A percentile compares a stretch with the other conserved stretches of the same genome.
Conservation (phyloP, 306 rosid genomes). For the Betula pendula region DNA sequence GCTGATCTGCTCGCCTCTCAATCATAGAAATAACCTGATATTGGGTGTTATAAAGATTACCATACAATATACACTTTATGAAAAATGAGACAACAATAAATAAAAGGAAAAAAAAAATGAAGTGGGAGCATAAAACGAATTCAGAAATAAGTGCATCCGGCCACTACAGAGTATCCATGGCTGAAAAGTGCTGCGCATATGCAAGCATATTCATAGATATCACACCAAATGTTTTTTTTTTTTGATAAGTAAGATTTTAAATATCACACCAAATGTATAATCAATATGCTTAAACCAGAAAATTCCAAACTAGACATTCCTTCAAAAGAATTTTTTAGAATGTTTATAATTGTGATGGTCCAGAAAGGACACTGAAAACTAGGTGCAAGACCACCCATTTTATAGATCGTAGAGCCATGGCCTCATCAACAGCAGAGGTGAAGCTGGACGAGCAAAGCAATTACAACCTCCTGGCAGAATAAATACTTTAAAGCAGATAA, state of each 20-base stretch:
- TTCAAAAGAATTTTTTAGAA: background rate
- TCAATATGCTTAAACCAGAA: slow-evolving; percentile 2
- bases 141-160: background rate
- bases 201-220: background rate
- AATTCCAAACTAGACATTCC: background rate
- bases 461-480: background rate
- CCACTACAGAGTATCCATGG: background rate
- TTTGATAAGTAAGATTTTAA: no score
- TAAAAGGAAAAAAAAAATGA: background rate
- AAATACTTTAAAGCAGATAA: background rate
- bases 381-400: background rate
- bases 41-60: slow-evolving; percentile 10
- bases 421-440: background rate
- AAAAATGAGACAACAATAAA: slow-evolving; percentile 12
- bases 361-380: background rate
- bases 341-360: background rate
- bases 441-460: background rate
- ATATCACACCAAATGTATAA: background rate
- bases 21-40: slow-evolving; percentile 79
- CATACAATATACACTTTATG: slow-evolving; percentile 1
- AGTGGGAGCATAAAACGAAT: background rate
- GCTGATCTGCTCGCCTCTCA: slow-evolving; percentile 84
- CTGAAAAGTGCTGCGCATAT: background rate
- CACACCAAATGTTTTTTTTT: no score
- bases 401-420: background rate